These are phyloP conservation scores for Begonia fuchsioides DNA, from an alignment of 306 rosid species.

Conservation along the genomic window DNA sequence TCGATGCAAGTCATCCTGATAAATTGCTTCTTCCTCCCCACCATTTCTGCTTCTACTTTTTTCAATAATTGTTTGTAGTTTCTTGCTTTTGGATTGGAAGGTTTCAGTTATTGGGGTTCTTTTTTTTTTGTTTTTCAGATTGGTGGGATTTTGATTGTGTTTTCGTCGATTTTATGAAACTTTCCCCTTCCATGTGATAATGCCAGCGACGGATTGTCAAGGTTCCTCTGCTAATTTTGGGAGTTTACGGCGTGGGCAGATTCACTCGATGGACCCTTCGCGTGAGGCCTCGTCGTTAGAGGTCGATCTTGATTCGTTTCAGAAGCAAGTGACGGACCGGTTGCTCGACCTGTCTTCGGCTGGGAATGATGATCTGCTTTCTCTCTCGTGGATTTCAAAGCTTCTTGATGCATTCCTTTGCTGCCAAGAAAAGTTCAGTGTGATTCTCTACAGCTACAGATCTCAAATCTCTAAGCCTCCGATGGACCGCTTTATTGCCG, in stretches of 20 bases:
- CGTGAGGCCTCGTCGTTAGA: slow-evolving; percentile 11
- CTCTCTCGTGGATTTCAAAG: slow-evolving; percentile 56
- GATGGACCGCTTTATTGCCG: slow-evolving; percentile 54
- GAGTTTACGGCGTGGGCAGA: slow-evolving; percentile 25
- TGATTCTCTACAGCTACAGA: slow-evolving; percentile 25
- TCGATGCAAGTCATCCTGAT: too few species aligned
- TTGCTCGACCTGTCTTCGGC: slow-evolving; percentile 30
- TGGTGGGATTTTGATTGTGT: too few species aligned
- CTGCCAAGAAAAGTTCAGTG: slow-evolving; percentile 50
- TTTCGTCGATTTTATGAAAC: neutral
- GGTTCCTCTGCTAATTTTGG: slow-evolving; percentile 43
- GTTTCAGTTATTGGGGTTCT: neutral
- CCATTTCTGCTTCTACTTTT: too few species aligned
- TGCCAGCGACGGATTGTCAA: slow-evolving; percentile 53
- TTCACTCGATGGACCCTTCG: slow-evolving; percentile 40
- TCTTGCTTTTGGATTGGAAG: too few species aligned
- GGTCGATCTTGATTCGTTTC: slow-evolving; percentile 49
- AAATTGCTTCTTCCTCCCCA: too few species aligned
- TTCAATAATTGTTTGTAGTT: too few species aligned
- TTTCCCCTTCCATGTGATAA: slow-evolving; percentile 17
- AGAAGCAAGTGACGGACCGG: slow-evolving; percentile 33
- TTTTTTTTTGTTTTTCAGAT: neutral
- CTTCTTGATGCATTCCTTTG: slow-evolving; percentile 54
- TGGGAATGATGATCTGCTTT: slow-evolving; percentile 28
- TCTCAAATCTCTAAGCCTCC: slow-evolving; percentile 21